These are phyloP conservation scores for Globisporangium camurandrum DNA, from an alignment of 352 stramenopile species.

Conservation along the genomic window DNA sequence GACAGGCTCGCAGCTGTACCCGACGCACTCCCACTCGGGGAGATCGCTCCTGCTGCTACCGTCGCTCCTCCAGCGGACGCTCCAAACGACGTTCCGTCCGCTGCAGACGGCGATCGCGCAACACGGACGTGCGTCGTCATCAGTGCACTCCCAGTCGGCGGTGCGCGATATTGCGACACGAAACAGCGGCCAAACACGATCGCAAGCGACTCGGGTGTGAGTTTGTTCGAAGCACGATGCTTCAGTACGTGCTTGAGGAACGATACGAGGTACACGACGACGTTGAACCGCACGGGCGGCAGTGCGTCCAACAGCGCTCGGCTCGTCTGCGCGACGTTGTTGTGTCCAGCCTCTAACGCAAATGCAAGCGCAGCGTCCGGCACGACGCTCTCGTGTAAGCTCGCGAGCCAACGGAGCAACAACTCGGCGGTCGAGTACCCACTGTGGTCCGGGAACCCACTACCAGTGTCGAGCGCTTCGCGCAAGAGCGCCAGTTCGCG, in stretches of 20 bases:
- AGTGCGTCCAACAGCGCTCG: constrained; percentile 67
- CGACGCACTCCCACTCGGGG: no score
- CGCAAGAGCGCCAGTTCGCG: constrained; percentile 59
- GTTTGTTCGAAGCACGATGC: constrained; percentile 43
- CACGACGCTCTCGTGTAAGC: constrained; percentile 87
- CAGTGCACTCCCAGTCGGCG: no score
- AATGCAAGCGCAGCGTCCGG: constrained; percentile 70
- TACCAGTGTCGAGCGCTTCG: constrained; percentile 91
- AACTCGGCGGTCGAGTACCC: constrained; percentile 90
- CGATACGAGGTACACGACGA: constrained; percentile 95
- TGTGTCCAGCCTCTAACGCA: constrained; percentile 35
- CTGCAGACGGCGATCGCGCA: no score
- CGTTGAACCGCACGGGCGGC: constrained; percentile 93
- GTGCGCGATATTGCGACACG: constrained; percentile 36
- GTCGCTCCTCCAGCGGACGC: no score
- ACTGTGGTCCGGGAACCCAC: constrained; percentile 69
- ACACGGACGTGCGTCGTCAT: no score
- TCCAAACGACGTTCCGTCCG: no score
- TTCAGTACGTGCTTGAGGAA: constrained; percentile 94
- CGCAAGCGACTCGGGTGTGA: constrained; percentile 63
- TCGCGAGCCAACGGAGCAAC: constrained; percentile 88
- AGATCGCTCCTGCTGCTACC: no score
- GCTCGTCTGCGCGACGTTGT: constrained; percentile 81
- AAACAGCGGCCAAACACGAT: constrained; percentile 74
- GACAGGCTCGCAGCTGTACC: no score